Conservation (phyloP, 2,329 filamentous ascomycete genomes). For the Plectosphaerella plurivora region DNA sequence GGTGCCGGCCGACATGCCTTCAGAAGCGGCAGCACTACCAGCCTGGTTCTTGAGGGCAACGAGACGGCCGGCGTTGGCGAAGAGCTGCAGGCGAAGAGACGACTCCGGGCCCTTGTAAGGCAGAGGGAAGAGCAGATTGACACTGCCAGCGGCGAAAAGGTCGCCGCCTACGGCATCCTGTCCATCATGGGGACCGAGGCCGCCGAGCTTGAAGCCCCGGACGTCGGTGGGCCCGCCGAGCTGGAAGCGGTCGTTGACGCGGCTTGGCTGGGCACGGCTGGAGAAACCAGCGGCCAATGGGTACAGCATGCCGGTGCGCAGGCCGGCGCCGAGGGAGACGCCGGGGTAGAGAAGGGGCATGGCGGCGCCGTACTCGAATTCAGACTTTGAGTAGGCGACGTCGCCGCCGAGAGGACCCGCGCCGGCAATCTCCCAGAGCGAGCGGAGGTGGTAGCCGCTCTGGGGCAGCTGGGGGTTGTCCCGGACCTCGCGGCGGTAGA, state of each 20-base stretch:
- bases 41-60: slow-evolving; percentile 66
- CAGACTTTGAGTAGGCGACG: slow-evolving; percentile 90
- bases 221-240: slow-evolving; percentile 94
- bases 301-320: slow-evolving; percentile 78
- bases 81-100: slow-evolving; percentile 81
- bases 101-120: slow-evolving; percentile 78
- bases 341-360: slow-evolving; percentile 64
- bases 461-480: slow-evolving; percentile 84
- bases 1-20: slow-evolving; percentile 24
- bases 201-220: slow-evolving; percentile 85
- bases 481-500: slow-evolving; percentile 73
- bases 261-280: slow-evolving; percentile 55
- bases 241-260: slow-evolving; percentile 91
- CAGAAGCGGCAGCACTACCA: slow-evolving; percentile 28
- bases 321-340: slow-evolving; percentile 73
- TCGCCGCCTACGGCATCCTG: slow-evolving; percentile 86
- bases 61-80: slow-evolving; percentile 84
- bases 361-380: slow-evolving; percentile 75
- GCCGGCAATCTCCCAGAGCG: slow-evolving; percentile 79
- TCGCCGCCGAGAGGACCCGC: slow-evolving; percentile 78
- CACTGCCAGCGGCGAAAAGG: slow-evolving; percentile 82
- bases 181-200: slow-evolving; percentile 84
- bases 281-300: slow-evolving; percentile 66
- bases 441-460: slow-evolving; percentile 74
- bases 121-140: slow-evolving; percentile 80